Evolutionary conservation across 2,329 filamentous ascomycete genomes (phyloP).

Genomic region (Xylaria arbuscula): DNA sequence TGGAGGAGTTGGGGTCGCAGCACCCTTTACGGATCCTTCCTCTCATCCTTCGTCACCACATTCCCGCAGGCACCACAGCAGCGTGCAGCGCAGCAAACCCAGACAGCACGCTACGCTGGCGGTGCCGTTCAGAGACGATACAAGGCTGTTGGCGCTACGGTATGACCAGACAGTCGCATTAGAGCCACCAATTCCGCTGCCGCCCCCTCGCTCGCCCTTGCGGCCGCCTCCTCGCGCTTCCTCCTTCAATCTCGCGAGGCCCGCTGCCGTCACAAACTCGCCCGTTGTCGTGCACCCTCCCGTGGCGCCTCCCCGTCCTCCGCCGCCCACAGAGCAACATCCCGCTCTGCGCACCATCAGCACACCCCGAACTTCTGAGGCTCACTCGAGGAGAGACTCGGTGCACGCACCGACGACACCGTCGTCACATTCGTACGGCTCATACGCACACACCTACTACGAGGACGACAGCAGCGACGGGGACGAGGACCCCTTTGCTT

Average conservation of each 20-base stretch:
- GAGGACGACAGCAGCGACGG: slow-evolving; percentile 52
- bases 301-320: slow-evolving; percentile 51
- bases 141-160: slow-evolving; percentile 64
- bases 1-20: slow-evolving; percentile 30
- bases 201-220: slow-evolving; percentile 57
- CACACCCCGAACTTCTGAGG: slow-evolving; percentile 50
- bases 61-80: slow-evolving; percentile 39
- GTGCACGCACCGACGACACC: slow-evolving; percentile 62
- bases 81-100: slow-evolving; percentile 54
- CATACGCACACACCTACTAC: slow-evolving; percentile 46
- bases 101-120: slow-evolving; percentile 51
- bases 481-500: slow-evolving; percentile 53
- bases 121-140: slow-evolving; percentile 60
- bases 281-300: slow-evolving; percentile 40
- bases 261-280: neutral
- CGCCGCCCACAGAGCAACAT: slow-evolving; percentile 64
- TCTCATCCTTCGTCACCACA: slow-evolving; percentile 50
- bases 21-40: slow-evolving; percentile 31
- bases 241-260: slow-evolving; percentile 46
- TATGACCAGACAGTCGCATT: slow-evolving; percentile 71
- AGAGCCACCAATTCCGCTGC: slow-evolving; percentile 66
- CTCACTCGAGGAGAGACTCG: slow-evolving; percentile 65
- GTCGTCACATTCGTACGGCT: slow-evolving; percentile 44
- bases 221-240: slow-evolving; percentile 46
- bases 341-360: slow-evolving; percentile 60